A percentile compares a stretch with the other conserved stretches of the same genome.
Conservation (phyloP, 805 yeast species). For the Myxozyma vanderwaltii region DNA sequence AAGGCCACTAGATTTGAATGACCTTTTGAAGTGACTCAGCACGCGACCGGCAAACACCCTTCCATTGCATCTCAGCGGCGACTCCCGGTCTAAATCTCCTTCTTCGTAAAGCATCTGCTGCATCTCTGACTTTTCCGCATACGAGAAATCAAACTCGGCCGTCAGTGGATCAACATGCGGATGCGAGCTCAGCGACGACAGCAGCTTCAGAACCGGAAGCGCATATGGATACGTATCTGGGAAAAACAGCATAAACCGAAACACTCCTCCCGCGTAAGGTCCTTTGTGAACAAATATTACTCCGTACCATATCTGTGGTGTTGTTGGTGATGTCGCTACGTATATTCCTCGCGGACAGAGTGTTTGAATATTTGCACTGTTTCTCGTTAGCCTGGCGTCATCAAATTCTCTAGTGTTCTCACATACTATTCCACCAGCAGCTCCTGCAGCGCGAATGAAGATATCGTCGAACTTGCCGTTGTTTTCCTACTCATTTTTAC, state of each 20-base stretch:
- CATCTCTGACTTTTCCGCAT: conserved; percentile 13
- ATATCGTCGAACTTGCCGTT: conserved; percentile 2
- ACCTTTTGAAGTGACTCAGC: conserved; percentile 28
- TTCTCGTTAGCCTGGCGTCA: neutral
- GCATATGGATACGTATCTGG: conserved; percentile 27
- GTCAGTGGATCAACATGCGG: conserved; percentile 26
- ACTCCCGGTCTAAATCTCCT: conserved; percentile 20
- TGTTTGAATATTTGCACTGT: conserved; percentile 25
- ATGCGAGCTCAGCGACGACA: conserved; percentile 22
- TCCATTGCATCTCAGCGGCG: conserved; percentile 24
- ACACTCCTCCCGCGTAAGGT: conserved; percentile 32
- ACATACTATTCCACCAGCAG: conserved; percentile 14
- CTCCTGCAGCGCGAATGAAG: conserved; percentile 17
- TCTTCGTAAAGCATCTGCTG: conserved; percentile 12
- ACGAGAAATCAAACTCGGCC: conserved; percentile 21
- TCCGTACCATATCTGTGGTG: conserved; percentile 33
- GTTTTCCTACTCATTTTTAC: neutral
- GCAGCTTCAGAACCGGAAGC: conserved; percentile 20
- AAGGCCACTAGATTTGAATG: conserved; percentile 27
- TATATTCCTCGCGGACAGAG: conserved; percentile 29
- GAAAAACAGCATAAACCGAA: conserved; percentile 29
- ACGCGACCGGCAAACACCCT: conserved; percentile 29
- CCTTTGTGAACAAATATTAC: conserved; percentile 31
- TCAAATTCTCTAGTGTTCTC: no score
- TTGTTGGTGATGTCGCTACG: conserved; percentile 25